phyloP scores from a whole-genome alignment of 176 grass and related monocot genomes.

The Musa beccarii region DNA sequence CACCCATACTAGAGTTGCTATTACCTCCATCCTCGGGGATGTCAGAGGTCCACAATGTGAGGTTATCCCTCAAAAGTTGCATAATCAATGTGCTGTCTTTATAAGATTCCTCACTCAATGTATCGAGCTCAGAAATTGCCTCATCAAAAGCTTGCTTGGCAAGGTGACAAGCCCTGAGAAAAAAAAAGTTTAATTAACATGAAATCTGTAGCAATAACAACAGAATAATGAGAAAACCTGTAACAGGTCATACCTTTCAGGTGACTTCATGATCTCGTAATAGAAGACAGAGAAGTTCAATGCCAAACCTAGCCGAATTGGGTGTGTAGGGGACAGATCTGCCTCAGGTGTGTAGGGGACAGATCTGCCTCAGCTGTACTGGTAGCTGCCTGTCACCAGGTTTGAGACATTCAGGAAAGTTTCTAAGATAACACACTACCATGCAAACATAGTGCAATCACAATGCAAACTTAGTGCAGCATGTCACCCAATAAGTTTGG shows the following conservation, averaged over 20 bases:
- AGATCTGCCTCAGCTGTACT: constrained; percentile 4
- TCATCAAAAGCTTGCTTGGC: constrained; percentile 17
- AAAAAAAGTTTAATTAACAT: background rate
- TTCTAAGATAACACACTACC: background rate
- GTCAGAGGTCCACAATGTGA: constrained; percentile 15
- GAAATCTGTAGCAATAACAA: background rate
- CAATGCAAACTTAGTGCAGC: background rate
- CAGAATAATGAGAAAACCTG: background rate
- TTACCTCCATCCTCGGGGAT: constrained; percentile 17
- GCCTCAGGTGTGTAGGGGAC: constrained; percentile 1
- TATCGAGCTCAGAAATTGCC: constrained; percentile 7
- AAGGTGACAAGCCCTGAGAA: constrained; percentile 10
- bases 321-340: background rate
- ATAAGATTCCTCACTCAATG: constrained; percentile 16
- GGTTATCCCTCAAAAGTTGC: constrained; percentile 17
- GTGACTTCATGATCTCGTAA: constrained; percentile 8
- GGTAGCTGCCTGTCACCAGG: background rate
- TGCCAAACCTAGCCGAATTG: constrained; percentile 3
- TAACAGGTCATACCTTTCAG: background rate
- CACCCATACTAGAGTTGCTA: background rate
- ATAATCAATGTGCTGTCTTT: constrained; percentile 14
- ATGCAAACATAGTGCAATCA: background rate
- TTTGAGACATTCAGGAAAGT: background rate
- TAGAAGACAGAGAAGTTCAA: constrained; percentile 10
- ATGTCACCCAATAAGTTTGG: no score